phyloP scores from a whole-genome alignment of 2,329 filamentous ascomycete species.

The Trichoderma breve region DNA sequence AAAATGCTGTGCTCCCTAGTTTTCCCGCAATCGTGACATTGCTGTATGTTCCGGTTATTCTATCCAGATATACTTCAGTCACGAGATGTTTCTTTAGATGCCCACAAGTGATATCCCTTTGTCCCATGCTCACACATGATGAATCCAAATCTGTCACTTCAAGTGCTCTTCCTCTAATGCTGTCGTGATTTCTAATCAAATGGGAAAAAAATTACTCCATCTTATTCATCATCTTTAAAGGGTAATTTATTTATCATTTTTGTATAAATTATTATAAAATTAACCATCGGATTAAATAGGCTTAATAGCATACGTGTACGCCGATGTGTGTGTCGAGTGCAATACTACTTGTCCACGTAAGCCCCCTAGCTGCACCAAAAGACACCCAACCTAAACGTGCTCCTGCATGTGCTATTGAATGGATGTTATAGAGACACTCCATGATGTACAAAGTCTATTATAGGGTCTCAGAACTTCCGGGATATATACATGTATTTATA shows the following conservation, averaged over 20 bases:
- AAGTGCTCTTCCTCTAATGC: background rate
- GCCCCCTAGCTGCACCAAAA: background rate
- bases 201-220: background rate
- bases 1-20: background rate
- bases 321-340: background rate
- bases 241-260: background rate
- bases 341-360: background rate
- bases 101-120: background rate
- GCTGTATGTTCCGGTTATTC: background rate
- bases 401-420: background rate
- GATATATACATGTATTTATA: background rate
- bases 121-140: background rate
- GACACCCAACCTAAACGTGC: background rate
- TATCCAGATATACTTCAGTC: background rate
- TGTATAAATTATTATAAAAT: background rate
- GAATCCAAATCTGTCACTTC: background rate
- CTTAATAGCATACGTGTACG: background rate
- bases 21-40: background rate
- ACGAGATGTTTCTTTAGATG: background rate
- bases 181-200: background rate
- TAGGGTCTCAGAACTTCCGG: background rate
- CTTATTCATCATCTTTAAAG: background rate
- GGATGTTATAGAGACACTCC: background rate
- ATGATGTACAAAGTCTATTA: background rate
- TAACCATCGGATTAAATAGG: background rate